Base-by-base conservation (phyloP, 2,329 filamentous ascomycete genomes). In the Trichoderma hamatum region DNA sequence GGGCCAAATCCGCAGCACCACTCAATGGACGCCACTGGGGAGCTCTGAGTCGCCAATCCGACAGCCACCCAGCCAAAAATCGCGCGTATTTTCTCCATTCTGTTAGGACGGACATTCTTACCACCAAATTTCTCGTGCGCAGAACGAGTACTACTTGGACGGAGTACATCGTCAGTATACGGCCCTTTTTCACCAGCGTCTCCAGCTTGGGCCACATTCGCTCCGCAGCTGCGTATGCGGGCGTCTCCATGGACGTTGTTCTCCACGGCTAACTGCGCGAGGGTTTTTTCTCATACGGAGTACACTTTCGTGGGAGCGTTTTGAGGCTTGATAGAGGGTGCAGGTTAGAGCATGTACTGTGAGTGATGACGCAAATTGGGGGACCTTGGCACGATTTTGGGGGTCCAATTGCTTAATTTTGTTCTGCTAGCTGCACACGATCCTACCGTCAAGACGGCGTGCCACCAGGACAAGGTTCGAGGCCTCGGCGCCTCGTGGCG, bases 401-500 rank as follows among this genome's bases (percentile, higher is more conserved):
- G 58, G 61, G 58, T 52, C 58, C 58, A n/a, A 62, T 39, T 55
- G 66, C 58, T 54, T 56, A 63, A 61, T 39, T 59, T 16, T n/a
- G 39, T 19, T 28, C 11, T 26, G 49, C 10, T 65, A 55, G 61
- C 54, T 39, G 56, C 66, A 63, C 46, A 46, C 60, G 30, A 65
- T 36, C 16, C 24, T 39, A 28, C 56, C 68, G 64, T 59, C 64
- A 51, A 60, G 36, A 68, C 68, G 58, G 39, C 63, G 64, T 63
- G 56, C 64, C 68, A 68, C 64, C 58, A 32, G 32, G 51, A 51
- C 55, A 68, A 65, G 64, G 66, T 64, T 64, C 39, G 52, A 64
- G 65, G 69, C 39, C 69, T 56, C 59, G 54, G 59, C 69, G 69
- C 66, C 66, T 32, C 28, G 67, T 70, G 69, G 65, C 59, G 65